Base-by-base conservation (phyloP, 345 rosid species). In the Syzygium jambos region DNA sequence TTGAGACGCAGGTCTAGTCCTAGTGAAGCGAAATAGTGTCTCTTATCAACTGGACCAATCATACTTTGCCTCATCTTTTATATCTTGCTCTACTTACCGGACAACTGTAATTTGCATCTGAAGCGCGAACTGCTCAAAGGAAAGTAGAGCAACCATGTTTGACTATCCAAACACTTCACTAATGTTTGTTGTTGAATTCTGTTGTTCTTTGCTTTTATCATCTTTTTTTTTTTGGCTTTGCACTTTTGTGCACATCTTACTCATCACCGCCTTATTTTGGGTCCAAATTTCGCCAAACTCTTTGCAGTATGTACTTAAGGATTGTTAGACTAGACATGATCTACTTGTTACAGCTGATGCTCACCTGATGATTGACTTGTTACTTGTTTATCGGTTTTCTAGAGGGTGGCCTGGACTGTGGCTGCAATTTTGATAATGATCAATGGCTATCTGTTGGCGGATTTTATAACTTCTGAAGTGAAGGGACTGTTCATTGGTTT, bases 351-450 rank as follows among this genome's bases (percentile, higher is more conserved):
- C 82, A 38, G 14, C 82, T 73, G 82, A 30, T 84, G 53, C 21
- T 30, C 19, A 51, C 41, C 56, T 38, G n/a, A 34, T 14, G 23
- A 87, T 19, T 43, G 78, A 80, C 83, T 49, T 30, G 14, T 43
- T 86, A 25, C 41, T 46, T 11, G 21, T 54, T 29, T 12, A 41
- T 68, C 51, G 22, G 22, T 54, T 23, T 85, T 92, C 90, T 93
- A 96, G 99, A 95, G 91, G 86, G 85, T 93, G 89, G 96, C 99
- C 7, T 97, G 99, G 99, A 94, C 93, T 17, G 97, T 96, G 88
- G 99, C 99, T 77, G 93, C 93, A 10, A 92, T 98, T 87, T 94
- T 95, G 86, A 95, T 95, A 65, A 88, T 94, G 91, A 95, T 98
- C 84, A 98, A 98, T 38, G 99, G 99, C 25, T 95, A 96, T 85